Conservation (phyloP, 2,329 filamentous ascomycete species). For the Magnaporthales sp. region DNA sequence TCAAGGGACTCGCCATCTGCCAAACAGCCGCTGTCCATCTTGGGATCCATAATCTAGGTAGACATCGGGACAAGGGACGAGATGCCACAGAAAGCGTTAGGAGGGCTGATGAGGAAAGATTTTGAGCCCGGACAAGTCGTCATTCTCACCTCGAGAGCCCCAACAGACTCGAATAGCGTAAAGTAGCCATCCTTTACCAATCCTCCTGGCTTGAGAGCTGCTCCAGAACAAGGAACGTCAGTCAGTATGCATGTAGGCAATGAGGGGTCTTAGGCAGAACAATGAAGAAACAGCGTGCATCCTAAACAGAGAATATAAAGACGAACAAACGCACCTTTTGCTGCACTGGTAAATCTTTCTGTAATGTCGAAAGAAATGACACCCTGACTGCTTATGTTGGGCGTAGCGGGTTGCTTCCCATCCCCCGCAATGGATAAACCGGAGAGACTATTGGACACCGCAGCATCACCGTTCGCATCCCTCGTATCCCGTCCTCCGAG, state of each 20-base stretch:
- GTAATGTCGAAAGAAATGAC: conserved; percentile 52
- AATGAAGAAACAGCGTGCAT: neutral
- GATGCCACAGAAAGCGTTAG: neutral
- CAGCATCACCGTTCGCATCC: neutral
- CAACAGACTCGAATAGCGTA: conserved; percentile 89
- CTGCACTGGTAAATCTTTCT: conserved; percentile 42
- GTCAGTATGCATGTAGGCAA: neutral
- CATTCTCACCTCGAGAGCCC: conserved; percentile 61
- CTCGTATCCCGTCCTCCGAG: neutral
- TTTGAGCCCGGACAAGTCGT: neutral
- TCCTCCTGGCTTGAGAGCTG: conserved; percentile 70
- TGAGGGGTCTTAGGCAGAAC: neutral
- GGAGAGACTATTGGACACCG: neutral
- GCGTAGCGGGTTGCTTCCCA: conserved; percentile 22
- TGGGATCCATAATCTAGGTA: conserved; percentile 88
- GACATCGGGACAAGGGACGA: neutral
- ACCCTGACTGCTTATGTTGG: conserved; percentile 35
- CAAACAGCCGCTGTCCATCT: conserved; percentile 94
- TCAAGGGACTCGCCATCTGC: conserved; percentile 73
- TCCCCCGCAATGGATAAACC: neutral
- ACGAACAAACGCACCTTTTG: conserved; percentile 35
- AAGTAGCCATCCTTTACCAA: conserved; percentile 92
- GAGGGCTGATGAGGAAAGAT: neutral
- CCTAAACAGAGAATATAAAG: neutral
- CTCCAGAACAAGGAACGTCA: neutral